Percentiles rank a stretch among this genome's conserved stretches.
Evolutionary conservation across 306 rosid genomes (phyloP).

Genomic region (Dryas drummondii): DNA sequence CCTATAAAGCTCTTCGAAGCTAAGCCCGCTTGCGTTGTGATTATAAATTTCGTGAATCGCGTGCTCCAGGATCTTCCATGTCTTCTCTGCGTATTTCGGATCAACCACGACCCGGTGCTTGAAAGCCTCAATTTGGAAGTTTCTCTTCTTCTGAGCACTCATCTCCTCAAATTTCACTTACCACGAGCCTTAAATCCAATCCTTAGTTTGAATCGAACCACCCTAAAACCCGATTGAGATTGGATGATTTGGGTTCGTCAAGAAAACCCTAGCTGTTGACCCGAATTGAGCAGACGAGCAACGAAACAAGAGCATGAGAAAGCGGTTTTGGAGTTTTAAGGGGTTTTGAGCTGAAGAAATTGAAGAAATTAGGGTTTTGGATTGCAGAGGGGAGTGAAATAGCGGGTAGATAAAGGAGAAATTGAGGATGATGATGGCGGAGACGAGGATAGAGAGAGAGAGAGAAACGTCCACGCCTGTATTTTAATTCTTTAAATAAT

Average conservation of each 20-base stretch:
- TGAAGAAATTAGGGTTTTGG: constrained; percentile 8
- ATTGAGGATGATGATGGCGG: constrained; percentile 3
- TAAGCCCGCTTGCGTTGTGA: constrained; percentile 94
- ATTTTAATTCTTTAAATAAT: too few species aligned
- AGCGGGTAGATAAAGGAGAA: neutral
- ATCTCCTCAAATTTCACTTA: constrained; percentile 23
- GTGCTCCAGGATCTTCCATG: constrained; percentile 87
- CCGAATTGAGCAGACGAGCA: neutral
- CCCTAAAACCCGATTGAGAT: neutral
- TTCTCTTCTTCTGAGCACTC: constrained; percentile 92
- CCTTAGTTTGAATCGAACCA: neutral
- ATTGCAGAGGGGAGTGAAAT: neutral
- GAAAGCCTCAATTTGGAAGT: constrained; percentile 93
- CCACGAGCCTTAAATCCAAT: constrained; percentile 8
- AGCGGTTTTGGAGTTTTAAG: neutral
- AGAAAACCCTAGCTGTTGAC: constrained; percentile 5
- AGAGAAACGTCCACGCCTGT: too few species aligned
- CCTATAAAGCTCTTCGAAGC: constrained; percentile 98
- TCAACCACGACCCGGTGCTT: constrained; percentile 92
- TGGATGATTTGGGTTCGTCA: neutral
- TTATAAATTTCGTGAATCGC: constrained; percentile 89
- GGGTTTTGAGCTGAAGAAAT: neutral
- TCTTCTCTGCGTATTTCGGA: constrained; percentile 92
- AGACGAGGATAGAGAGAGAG: neutral
- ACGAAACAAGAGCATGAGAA: neutral